Base-by-base conservation (phyloP, 1,139 yeast genomes). In the Pichia sp. region DNA sequence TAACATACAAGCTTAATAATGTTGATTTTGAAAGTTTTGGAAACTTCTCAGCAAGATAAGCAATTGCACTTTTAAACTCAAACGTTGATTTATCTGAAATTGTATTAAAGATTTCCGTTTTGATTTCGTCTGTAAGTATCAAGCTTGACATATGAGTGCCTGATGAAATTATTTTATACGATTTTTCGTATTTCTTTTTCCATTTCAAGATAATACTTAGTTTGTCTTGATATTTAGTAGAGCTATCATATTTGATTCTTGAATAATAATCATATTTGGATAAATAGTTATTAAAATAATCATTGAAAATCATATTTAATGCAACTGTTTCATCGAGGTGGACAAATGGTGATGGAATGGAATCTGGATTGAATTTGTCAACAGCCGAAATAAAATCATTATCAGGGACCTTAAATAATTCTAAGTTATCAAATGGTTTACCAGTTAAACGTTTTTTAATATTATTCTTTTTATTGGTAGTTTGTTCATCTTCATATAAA, bases 11-110 rank as follows among this genome's bases (percentile, higher is more conserved):
- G 5, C 30, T 16, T 1, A 48, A 43, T 10, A 57, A 11, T 18
- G 44, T 44, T 39, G 52, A 52, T 45, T 52, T 48, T 19, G 58
- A 46, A 42, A 49, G 49, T 39, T 53, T 53, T 6, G 50, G 48
- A 18, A 48, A 48, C 10, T 18, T 16, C 8, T 33, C 25, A 4
- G 31, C 30, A 11, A 52, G 22, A 1, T 18, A 14, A 11, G 47
- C 39, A n/a, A 52, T 13, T 10, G 54, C 33, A 7, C 18, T n/a
- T 27, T 44, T 5, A 22, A 49, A 44, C 18, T 49, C 45, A 42
- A 47, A 47, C 3, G 22, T 2, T 3, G 16, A n/a, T 11, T 28
- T 29, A 31, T 34, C 34, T 18, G 28, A 18, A 29, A 45, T 29
- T 9, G 41, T 29, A 22, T 27, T 30, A 4, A 45, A 6, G 18